Base-by-base conservation (phyloP, 805 yeast species). In the Lipomyces kockii region DNA sequence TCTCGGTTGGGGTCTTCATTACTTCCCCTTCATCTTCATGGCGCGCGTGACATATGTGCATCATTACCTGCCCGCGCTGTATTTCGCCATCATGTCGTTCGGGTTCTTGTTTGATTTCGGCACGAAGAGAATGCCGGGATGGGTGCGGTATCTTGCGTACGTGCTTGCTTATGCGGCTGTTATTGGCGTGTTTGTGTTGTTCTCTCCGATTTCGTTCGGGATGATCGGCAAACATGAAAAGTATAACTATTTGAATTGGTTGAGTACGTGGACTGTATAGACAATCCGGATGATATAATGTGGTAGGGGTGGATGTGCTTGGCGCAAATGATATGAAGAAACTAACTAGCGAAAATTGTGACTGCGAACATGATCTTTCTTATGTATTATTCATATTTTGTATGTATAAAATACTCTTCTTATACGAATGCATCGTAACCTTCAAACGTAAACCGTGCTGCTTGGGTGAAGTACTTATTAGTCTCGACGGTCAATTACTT, bases 31-130 rank as follows among this genome's bases (percentile, higher is more conserved):
- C 80, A 86, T 89, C 39, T 80, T 92, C 67, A 94, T 94, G 99
- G 92, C 96, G 12, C 90, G 99, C 82, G 98, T 95, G 65, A 92
- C 97, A 1, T 94, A 95, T 78, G 95, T 94, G 43, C 99, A 94
- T 80, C 99, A 94, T 78, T 94, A 94, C 79, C 86, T 92, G 72
- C 99, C 99, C 14, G 97, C 98, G 0, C 84, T 93, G 71, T 94
- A 90, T 80, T 94, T 94, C 81, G 98, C 98, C 61, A 89, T 92
- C 82, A 81, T 93, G 71, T 88, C 91, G 37, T 83, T 87, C 72
- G 86, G 86, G 65, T 90, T 86, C 78, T 80, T 85, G 71, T 79
- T 89, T 58, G 91, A 89, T 77, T 80, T 75, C 81, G 79, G 32
- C 75, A 76, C 74, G 67, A 75, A 43, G 65, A 79, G 46, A 49